phyloP scores from a whole-genome alignment of 2,329 filamentous ascomycete species.

The Myrmaecium sp. region DNA sequence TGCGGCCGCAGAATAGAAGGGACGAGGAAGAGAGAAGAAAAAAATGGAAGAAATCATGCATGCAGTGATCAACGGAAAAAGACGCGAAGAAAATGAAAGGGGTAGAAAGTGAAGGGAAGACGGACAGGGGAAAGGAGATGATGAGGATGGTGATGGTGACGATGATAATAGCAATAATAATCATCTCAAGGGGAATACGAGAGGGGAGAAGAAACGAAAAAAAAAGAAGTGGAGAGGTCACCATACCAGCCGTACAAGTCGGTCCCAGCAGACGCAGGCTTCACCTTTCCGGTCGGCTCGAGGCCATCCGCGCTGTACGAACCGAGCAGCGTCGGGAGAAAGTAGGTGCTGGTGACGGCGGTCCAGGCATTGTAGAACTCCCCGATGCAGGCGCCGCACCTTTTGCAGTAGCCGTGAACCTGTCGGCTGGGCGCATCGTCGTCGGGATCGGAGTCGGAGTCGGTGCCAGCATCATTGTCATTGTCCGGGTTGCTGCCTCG shows the following conservation, averaged over 20 bases:
- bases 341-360: conserved; percentile 17
- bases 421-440: no score
- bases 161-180: conserved; percentile 1
- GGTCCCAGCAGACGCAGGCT: conserved; percentile 13
- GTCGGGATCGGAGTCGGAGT: no score
- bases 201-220: conserved; percentile 3
- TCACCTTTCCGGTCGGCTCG: conserved; percentile 10
- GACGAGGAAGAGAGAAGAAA: conserved; percentile 1
- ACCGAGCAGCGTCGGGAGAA: conserved; percentile 16
- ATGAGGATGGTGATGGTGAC: conserved; percentile 9
- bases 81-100: conserved; percentile 20
- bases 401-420: conserved; percentile 16
- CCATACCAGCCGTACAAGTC: conserved; percentile 23
- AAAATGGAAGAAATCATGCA: conserved; percentile 5
- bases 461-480: no score
- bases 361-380: conserved; percentile 22
- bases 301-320: conserved; percentile 15
- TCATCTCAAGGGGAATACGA: conserved; percentile 4
- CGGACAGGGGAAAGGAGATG: conserved; percentile 11
- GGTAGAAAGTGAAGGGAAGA: conserved; percentile 13
- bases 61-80: conserved; percentile 8
- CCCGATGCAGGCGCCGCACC: conserved; percentile 13
- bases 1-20: conserved; percentile 6
- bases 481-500: no score
- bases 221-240: conserved; percentile 4